Conservation (phyloP, 2,329 filamentous ascomycete species). For the Trichophyton verrucosum region DNA sequence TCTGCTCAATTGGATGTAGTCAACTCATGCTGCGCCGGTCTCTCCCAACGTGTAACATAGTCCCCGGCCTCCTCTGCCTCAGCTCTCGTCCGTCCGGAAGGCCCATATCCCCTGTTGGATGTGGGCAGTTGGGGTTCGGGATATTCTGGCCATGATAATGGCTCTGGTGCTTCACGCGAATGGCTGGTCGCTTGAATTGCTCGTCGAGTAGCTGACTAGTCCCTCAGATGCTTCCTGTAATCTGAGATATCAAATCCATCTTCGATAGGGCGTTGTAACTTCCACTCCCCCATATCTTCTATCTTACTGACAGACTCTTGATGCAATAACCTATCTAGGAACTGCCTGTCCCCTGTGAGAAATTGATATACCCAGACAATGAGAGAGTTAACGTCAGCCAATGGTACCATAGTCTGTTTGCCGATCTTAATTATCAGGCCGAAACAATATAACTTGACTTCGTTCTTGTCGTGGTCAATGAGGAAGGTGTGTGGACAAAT, state of each 20-base stretch:
- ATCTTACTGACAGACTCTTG: too few relatives aligned
- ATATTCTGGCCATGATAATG: slow-evolving; percentile 3
- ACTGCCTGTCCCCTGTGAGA: slow-evolving; percentile 4
- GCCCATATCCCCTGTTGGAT: too few relatives aligned
- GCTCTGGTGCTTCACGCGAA: not conserved
- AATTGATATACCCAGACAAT: slow-evolving; percentile 8
- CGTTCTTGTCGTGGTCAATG: slow-evolving; percentile 2
- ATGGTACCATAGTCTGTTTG: not conserved
- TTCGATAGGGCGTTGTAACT: slow-evolving; percentile 1
- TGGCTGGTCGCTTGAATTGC: too few relatives aligned
- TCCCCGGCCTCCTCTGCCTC: not conserved
- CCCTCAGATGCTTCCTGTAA: slow-evolving; percentile 1
- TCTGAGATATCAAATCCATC: slow-evolving; percentile 6
- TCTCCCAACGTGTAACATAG: slow-evolving; percentile 9
- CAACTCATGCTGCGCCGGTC: slow-evolving; percentile 2
- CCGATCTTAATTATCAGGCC: slow-evolving; percentile 1
- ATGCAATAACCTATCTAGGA: not conserved
- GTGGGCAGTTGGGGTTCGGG: not conserved
- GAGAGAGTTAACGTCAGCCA: slow-evolving; percentile 3
- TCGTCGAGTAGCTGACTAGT: slow-evolving; percentile 1
- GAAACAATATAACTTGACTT: slow-evolving; percentile 6
- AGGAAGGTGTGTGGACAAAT: slow-evolving; percentile 8
- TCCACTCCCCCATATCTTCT: slow-evolving; percentile 4
- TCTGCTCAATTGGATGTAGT: not conserved
- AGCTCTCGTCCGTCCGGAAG: not conserved